A percentile compares a stretch with the other conserved stretches of the same genome.
These are phyloP conservation scores for Elasticomyces elasticus DNA, from an alignment of 495 filamentous ascomycete genomes.

Conservation along the genomic window DNA sequence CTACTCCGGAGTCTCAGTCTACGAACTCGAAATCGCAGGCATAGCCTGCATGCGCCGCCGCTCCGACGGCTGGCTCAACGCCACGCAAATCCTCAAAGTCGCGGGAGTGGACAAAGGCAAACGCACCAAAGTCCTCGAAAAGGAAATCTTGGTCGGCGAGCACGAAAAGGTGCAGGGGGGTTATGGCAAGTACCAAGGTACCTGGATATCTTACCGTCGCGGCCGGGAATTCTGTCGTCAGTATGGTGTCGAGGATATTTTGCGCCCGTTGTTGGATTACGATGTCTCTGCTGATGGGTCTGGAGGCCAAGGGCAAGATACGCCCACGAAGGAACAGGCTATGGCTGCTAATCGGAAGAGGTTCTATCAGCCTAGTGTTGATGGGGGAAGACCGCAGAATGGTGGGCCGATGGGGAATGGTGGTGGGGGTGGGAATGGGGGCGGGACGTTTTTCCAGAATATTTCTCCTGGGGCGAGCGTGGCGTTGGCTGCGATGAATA, in stretches of 20 bases:
- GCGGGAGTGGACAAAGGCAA: conserved; percentile 94
- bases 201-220: conserved; percentile 88
- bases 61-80: conserved; percentile 85
- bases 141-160: conserved; percentile 88
- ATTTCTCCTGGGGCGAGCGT: conserved; percentile 87
- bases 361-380: conserved; percentile 65
- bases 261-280: conserved; percentile 77
- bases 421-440: too few relatives aligned
- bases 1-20: conserved; percentile 89
- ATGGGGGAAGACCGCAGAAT: conserved; percentile 45
- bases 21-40: conserved; percentile 91
- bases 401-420: conserved; percentile 53
- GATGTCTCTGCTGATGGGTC: conserved; percentile 73
- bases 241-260: conserved; percentile 82
- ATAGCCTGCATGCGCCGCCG: conserved; percentile 91
- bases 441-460: conserved; percentile 89
- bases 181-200: conserved; percentile 97
- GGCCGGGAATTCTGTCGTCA: conserved; percentile 87
- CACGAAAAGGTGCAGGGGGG: conserved; percentile 98
- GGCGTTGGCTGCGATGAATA: conserved; percentile 89
- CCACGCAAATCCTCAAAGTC: conserved; percentile 91
- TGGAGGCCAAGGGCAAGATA: conserved; percentile 52
- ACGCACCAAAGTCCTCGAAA: conserved; percentile 92
- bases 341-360: conserved; percentile 95
- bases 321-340: conserved; percentile 97